Evolutionary conservation across 176 grass and related monocot species (phyloP).

Genomic region (Secale cereale): DNA sequence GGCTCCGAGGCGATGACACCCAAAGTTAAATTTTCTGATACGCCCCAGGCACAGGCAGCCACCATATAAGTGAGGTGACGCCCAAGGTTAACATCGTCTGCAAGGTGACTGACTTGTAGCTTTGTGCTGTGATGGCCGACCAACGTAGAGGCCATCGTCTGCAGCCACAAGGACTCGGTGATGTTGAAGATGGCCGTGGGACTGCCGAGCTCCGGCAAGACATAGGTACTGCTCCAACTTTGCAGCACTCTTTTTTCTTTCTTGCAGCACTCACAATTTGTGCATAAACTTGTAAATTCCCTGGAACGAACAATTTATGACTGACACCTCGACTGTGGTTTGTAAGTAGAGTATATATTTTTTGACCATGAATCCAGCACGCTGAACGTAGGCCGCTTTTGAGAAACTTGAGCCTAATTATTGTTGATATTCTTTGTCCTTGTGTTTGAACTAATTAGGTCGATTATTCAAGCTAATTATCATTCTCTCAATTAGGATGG

Average conservation of each 20-base stretch:
- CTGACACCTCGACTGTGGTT: background rate
- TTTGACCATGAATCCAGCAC: background rate
- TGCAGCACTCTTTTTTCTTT: background rate
- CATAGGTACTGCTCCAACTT: background rate
- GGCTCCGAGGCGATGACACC: background rate
- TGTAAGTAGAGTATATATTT: background rate
- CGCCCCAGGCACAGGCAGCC: background rate
- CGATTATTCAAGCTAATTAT: background rate
- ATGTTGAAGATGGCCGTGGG: background rate
- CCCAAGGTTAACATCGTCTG: background rate
- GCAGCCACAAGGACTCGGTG: background rate
- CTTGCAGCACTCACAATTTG: background rate
- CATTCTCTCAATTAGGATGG: constrained; percentile 10
- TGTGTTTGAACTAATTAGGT: background rate
- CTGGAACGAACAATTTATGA: background rate
- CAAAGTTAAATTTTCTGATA: background rate
- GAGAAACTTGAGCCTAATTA: background rate
- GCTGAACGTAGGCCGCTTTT: background rate
- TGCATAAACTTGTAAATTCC: background rate
- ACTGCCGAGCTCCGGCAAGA: background rate
- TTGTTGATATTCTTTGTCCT: background rate
- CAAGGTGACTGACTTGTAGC: background rate
- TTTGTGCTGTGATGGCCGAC: constrained; percentile 1
- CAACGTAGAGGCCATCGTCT: constrained; percentile 13
- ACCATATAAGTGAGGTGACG: background rate